Conservation (phyloP, 108 stramenopile species). For the Poteriospumella lacustris region DNA sequence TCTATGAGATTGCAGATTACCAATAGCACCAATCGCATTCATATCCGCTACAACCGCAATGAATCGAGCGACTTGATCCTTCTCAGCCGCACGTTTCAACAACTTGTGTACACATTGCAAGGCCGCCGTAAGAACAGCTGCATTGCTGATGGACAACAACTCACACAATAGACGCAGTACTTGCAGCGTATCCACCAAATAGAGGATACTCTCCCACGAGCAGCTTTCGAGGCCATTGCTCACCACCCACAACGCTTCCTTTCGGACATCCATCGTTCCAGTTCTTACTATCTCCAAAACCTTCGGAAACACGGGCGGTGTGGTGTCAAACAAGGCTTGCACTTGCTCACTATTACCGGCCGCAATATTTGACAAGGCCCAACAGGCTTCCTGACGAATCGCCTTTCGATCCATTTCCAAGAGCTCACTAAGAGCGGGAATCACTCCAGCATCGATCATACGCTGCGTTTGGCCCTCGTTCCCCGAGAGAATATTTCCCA, state of each 20-base stretch:
- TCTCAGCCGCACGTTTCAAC: no score
- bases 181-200: no score
- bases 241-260: conserved; percentile 80
- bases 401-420: conserved; percentile 47
- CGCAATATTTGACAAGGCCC: conserved; percentile 83
- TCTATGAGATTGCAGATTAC: no score
- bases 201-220: no score
- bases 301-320: conserved; percentile 40
- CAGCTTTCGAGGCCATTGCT: no score
- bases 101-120: no score
- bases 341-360: conserved; percentile 77
- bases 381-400: conserved; percentile 81
- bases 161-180: no score
- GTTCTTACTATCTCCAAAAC: conserved; percentile 57
- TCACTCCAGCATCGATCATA: background rate
- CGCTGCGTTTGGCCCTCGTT: conserved; percentile 73
- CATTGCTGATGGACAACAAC: no score
- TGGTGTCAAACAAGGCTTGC: conserved; percentile 33
- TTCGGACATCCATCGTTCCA: conserved; percentile 74
- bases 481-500: conserved; percentile 88
- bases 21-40: no score
- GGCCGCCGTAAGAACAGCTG: no score
- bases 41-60: no score
- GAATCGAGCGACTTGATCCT: no score
- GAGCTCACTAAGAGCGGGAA: conserved; percentile 29